phyloP scores from a whole-genome alignment of 1,139 yeast species.

The Protomyces inundatus region DNA sequence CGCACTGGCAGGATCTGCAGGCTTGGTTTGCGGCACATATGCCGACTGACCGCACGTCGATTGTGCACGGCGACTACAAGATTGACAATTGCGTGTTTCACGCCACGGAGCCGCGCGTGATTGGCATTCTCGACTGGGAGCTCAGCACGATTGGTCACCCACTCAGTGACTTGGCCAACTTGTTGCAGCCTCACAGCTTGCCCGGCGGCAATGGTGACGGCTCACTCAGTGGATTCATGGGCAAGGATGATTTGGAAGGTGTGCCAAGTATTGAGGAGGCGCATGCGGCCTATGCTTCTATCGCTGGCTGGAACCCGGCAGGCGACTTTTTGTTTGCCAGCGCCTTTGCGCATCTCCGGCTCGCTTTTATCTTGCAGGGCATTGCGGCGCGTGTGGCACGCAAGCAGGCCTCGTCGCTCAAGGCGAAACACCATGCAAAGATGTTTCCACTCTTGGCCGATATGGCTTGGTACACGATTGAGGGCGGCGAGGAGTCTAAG shows the following conservation, averaged over 20 bases:
- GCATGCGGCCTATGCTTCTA: constrained; percentile 33
- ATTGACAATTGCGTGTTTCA: constrained; percentile 59
- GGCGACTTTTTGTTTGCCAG: constrained; percentile 52
- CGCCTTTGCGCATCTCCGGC: constrained; percentile 56
- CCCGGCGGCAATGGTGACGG: constrained; percentile 37
- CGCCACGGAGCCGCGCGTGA: constrained; percentile 47
- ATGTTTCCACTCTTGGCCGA: constrained; percentile 48
- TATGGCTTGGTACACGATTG: constrained; percentile 37
- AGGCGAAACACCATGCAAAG: constrained; percentile 47
- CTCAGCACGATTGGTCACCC: constrained; percentile 66
- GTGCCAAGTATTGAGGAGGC: constrained; percentile 35
- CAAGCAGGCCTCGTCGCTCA: constrained; percentile 58
- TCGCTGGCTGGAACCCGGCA: constrained; percentile 38
- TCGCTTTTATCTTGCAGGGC: constrained; percentile 62
- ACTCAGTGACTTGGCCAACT: constrained; percentile 57
- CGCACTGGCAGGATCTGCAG: constrained; percentile 46
- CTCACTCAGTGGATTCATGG: constrained; percentile 23
- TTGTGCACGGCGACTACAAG: constrained; percentile 66
- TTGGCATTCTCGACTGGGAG: constrained; percentile 66
- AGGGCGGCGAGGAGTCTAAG: constrained; percentile 18
- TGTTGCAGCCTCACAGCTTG: constrained; percentile 54
- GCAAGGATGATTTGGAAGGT: constrained; percentile 32
- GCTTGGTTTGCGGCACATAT: constrained; percentile 48
- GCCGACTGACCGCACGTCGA: constrained; percentile 48
- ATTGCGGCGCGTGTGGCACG: constrained; percentile 56